Evolutionary conservation across 2,329 filamentous ascomycete genomes (phyloP).

Genomic region (Capronia epimyces): DNA sequence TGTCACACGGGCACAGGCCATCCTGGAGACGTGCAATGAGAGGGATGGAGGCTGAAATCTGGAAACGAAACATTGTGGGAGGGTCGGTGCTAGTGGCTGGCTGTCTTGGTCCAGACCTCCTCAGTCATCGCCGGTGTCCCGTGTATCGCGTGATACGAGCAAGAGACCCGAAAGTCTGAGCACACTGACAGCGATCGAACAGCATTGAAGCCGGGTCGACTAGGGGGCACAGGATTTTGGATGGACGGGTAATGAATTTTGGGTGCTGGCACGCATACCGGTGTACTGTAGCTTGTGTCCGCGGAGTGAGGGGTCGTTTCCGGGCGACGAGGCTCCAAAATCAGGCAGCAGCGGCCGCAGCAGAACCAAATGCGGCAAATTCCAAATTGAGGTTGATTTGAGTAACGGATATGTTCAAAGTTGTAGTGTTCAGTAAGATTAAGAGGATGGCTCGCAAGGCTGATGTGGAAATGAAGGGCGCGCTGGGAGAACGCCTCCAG

Average conservation of each 20-base stretch:
- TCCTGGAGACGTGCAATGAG: background rate
- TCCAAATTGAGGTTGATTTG: background rate
- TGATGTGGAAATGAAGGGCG: background rate
- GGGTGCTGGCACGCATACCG: background rate
- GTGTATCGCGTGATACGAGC: background rate
- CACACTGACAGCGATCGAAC: background rate
- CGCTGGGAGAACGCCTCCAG: background rate
- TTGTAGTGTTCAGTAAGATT: background rate
- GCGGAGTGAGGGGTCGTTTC: background rate
- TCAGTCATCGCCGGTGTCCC: background rate
- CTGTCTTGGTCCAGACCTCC: background rate
- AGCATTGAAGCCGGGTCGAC: background rate
- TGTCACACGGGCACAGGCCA: background rate
- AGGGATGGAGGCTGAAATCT: constrained; percentile 2
- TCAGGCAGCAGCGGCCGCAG: background rate
- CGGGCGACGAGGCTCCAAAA: constrained; percentile 1
- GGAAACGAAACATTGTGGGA: background rate
- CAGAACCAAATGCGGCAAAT: background rate
- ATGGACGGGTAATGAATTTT: background rate
- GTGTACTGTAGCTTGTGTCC: background rate
- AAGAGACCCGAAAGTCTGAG: background rate
- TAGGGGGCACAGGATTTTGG: background rate
- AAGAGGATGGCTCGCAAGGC: background rate
- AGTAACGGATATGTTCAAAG: background rate
- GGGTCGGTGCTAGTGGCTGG: background rate